Conservation (phyloP, 106 monocot genomes). For the Vanilla planifolia region DNA sequence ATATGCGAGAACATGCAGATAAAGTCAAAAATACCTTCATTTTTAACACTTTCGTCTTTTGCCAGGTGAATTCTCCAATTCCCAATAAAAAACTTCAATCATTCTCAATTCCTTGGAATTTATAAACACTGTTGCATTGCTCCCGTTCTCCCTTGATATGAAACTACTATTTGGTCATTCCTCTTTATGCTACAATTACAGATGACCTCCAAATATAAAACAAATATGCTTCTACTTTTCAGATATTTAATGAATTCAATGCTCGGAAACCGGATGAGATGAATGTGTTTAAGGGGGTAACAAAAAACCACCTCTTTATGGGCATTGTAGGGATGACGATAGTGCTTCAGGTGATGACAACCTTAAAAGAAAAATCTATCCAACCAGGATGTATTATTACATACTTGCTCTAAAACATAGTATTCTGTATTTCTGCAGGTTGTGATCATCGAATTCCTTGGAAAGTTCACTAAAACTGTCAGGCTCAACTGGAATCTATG, state of each 20-base stretch:
- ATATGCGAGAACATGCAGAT: constrained; percentile 40
- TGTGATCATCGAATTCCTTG: constrained; percentile 68
- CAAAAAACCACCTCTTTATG: constrained; percentile 46
- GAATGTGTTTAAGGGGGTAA: constrained; percentile 51
- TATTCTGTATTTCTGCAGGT: constrained; percentile 13
- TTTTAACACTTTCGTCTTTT: constrained; percentile 76
- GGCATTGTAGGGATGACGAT: constrained; percentile 52
- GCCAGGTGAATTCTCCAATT: constrained; percentile 42
- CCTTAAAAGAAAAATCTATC: not conserved
- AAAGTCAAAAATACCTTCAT: constrained; percentile 76
- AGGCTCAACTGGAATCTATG: constrained; percentile 58
- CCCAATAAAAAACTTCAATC: no score
- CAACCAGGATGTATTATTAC: not conserved
- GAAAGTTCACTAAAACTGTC: constrained; percentile 56
- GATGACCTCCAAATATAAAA: no score
- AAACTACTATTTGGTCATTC: no score
- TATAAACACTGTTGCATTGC: no score
- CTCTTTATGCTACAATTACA: no score
- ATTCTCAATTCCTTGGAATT: no score
- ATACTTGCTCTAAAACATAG: not conserved
- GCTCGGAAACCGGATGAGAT: constrained; percentile 57
- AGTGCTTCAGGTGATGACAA: constrained; percentile 51
- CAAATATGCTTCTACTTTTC: not conserved
- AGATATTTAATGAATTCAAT: constrained; percentile 87
- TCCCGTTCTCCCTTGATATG: no score